Conservation (phyloP, 2,329 filamentous ascomycete genomes). For the Fusarium vanettenii region DNA sequence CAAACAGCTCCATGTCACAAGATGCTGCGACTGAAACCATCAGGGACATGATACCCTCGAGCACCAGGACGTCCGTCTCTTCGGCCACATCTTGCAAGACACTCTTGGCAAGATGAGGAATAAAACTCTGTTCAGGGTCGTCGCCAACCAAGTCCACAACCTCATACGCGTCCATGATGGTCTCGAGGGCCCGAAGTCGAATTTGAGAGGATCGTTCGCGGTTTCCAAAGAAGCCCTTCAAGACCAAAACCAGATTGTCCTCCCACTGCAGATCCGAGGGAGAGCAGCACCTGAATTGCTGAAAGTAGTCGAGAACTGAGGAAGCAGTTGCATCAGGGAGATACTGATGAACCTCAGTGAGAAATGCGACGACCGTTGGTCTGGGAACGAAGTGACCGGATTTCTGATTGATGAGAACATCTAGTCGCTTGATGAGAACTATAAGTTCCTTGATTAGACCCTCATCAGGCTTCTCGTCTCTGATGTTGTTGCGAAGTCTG, state of each 20-base stretch:
- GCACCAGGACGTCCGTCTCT: conserved; percentile 73
- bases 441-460: conserved; percentile 57
- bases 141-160: conserved; percentile 69
- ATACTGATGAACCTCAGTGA: conserved; percentile 69
- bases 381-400: conserved; percentile 69
- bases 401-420: conserved; percentile 58
- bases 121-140: conserved; percentile 66
- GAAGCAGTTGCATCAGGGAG: conserved; percentile 74
- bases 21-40: conserved; percentile 73
- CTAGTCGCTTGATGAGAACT: conserved; percentile 60
- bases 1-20: conserved; percentile 69
- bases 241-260: conserved; percentile 68
- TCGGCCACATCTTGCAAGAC: conserved; percentile 70
- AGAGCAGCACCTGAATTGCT: conserved; percentile 76
- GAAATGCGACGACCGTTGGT: conserved; percentile 74
- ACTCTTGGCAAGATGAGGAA: conserved; percentile 69
- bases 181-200: conserved; percentile 70
- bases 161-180: conserved; percentile 69
- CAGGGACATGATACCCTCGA: conserved; percentile 73
- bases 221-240: conserved; percentile 74
- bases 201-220: conserved; percentile 69
- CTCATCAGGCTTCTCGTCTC: conserved; percentile 50
- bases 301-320: conserved; percentile 74
- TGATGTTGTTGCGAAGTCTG: conserved; percentile 31
- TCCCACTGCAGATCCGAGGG: conserved; percentile 78